Evolutionary conservation across 2,329 filamentous ascomycete species (phyloP).

Genomic region (Colletotrichum sp.): DNA sequence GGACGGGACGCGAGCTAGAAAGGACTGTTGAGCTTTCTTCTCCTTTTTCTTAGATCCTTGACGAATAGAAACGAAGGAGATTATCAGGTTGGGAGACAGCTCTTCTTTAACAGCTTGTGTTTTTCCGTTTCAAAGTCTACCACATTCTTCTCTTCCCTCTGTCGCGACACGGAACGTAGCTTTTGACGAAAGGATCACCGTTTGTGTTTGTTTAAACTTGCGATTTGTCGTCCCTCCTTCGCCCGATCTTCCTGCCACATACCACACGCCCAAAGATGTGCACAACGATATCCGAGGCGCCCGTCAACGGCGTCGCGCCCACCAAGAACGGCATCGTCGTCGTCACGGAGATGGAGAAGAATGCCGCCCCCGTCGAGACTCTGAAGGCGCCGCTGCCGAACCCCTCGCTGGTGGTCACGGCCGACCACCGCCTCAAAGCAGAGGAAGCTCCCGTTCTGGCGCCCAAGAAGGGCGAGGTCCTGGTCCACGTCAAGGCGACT

Average conservation of each 20-base stretch:
- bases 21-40: not conserved
- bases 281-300: not conserved
- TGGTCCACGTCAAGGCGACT: slow-evolving; percentile 67
- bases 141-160: not conserved
- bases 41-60: not conserved
- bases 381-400: slow-evolving; percentile 44
- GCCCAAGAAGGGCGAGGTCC: slow-evolving; percentile 58
- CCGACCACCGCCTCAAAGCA: slow-evolving; percentile 62
- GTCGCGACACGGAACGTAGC: not conserved
- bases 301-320: not conserved
- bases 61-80: not conserved
- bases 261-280: not conserved
- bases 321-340: slow-evolving; percentile 2
- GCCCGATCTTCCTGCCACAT: not conserved
- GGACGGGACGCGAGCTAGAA: not conserved
- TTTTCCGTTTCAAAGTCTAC: not conserved
- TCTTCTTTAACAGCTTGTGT: not conserved
- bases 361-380: not conserved
- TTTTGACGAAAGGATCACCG: not conserved
- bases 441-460: slow-evolving; percentile 62
- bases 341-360: not conserved
- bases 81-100: not conserved
- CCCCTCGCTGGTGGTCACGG: slow-evolving; percentile 64
- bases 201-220: not conserved
- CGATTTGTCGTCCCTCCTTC: not conserved